Percentiles rank a stretch among this genome's conserved stretches.
phyloP scores from a whole-genome alignment of 2,329 filamentous ascomycete genomes.

The Eutypella sp. region DNA sequence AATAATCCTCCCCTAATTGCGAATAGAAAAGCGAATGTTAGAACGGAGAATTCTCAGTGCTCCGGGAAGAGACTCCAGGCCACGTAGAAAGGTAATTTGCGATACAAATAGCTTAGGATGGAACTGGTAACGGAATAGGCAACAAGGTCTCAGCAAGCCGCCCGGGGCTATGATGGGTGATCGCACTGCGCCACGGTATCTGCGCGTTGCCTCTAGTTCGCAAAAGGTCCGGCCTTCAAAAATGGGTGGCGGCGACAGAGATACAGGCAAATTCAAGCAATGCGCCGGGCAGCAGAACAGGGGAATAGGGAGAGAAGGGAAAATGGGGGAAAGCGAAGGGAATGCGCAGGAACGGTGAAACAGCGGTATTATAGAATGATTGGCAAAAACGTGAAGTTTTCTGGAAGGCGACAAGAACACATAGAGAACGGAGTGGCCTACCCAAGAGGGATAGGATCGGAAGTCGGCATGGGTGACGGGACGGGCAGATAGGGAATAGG shows the following conservation, averaged over 20 bases:
- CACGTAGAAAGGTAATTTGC: too few relatives aligned
- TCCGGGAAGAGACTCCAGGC: too few relatives aligned
- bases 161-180: background rate
- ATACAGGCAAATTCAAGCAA: background rate
- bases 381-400: too few relatives aligned
- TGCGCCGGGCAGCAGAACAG: background rate
- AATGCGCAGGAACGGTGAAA: background rate
- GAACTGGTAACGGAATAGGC: constrained; percentile 1
- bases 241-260: background rate
- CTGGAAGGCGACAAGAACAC: background rate
- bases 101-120: constrained; percentile 3
- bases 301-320: background rate
- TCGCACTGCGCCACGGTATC: background rate
- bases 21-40: constrained; percentile 1
- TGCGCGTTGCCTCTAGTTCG: background rate
- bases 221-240: background rate
- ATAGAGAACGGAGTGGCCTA: background rate
- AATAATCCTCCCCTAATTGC: constrained; percentile 55
- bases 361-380: background rate
- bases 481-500: background rate
- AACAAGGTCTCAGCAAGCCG: too few relatives aligned
- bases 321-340: background rate
- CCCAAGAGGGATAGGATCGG: background rate
- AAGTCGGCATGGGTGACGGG: background rate
- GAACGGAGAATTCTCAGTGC: too few relatives aligned